Evolutionary conservation across 2,329 filamentous ascomycete genomes (phyloP), one percentile per base, ranked within the genome.

Genomic region (Diaporthe citriasiana): DNA sequence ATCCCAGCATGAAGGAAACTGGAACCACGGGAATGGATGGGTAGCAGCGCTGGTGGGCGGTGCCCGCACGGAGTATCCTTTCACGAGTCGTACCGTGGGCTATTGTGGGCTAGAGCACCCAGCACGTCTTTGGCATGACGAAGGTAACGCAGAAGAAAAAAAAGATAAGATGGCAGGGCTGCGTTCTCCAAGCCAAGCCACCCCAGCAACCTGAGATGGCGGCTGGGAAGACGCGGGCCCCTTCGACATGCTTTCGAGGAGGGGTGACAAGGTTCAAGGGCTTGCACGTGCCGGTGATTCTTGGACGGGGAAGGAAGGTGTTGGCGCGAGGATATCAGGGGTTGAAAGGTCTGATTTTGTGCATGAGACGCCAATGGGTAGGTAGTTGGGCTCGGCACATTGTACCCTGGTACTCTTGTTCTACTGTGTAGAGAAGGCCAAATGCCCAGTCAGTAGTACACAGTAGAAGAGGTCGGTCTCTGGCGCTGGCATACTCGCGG

Each of bases 71-170:
- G 63, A 68, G 63, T 68, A 40, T 68, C 47, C 47, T 51, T 68
- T 53, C 47, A 53, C 47, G 63, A 68, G 63, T 66, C 63, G 63
- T 66, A 66, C 63, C 25, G 17, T 27, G 47, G 40, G 53, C 33
- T 40, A 40, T 68, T 68, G 63, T 68, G 63, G 63, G 63, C 63
- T 68, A 53, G 63, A 68, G 63, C 63, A 68, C 63, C 63, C 63
- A 53, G 63, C 25, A 13, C 9, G 59, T 53, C 30, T 53, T 22
- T 40, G 47, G 30, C 47, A 68, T 68, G 47, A 51, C 33, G 15
- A 53, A 68, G 63, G 47, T 22, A 68, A 53, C 63, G 13, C 47
- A 40, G 40, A 50, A 40, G 40, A 50, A 35, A 35, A 35, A 50
- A 50, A 68, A 68, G 63, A 53, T 53, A 33, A 53, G 63, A 68